These are phyloP conservation scores for Quaeritorhiza haematococci DNA, from an alignment of 371 early-diverging fungal species.

Conservation along the genomic window DNA sequence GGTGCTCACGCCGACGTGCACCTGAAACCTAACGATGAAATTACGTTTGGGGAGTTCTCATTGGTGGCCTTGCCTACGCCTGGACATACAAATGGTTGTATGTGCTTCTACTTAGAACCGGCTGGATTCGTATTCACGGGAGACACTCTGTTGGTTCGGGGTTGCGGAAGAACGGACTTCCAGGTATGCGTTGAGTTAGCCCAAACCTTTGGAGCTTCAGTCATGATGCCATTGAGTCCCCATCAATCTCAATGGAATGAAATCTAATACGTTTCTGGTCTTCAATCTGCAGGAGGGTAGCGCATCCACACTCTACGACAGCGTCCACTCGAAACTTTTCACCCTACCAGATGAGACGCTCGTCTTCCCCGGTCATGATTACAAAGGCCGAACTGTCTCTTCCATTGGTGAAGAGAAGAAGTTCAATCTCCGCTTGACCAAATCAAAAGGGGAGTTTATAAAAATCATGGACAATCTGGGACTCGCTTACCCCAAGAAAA, in stretches of 20 bases:
- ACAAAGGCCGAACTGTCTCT: conserved; percentile 13
- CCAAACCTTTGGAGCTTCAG: too few relatives aligned
- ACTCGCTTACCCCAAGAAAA: conserved; percentile 20
- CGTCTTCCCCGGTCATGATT: conserved; percentile 28
- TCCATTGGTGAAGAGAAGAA: conserved; percentile 19
- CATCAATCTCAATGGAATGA: too few relatives aligned
- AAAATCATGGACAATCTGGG: conserved; percentile 17
- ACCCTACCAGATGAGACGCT: conserved; percentile 19
- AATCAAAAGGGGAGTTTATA: conserved; percentile 17
- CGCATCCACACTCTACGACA: conserved; percentile 11
- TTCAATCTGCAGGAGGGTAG: too few relatives aligned
- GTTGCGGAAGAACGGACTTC: conserved; percentile 30
- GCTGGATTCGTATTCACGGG: conserved; percentile 21
- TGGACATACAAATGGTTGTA: conserved; percentile 24
- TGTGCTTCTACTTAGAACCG: conserved; percentile 15
- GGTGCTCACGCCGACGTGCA: conserved; percentile 14
- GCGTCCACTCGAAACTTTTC: conserved; percentile 15
- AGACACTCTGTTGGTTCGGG: conserved; percentile 21
- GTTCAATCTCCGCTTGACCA: conserved; percentile 22
- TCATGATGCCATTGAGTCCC: too few relatives aligned
- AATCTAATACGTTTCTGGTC: too few relatives aligned
- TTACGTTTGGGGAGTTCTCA: conserved; percentile 8
- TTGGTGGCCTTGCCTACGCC: conserved; percentile 20
- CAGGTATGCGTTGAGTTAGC: too few relatives aligned
- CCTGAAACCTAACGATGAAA: neutral